phyloP scores from a whole-genome alignment of 2,329 filamentous ascomycete species.

The Neocatenulostroma microsporum region DNA sequence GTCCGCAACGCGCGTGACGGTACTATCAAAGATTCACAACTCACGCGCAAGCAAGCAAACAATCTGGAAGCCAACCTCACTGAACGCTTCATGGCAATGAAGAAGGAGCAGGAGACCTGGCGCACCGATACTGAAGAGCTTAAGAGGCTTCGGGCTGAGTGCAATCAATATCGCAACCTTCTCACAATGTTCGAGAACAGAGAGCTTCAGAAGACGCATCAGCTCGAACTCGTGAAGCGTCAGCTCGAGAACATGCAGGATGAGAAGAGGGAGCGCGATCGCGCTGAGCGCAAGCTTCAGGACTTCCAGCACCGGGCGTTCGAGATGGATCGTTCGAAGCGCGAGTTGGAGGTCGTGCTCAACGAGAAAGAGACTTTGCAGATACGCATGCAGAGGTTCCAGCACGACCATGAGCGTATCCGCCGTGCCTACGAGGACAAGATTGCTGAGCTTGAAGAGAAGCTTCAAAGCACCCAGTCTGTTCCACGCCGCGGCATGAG shows the following conservation, averaged over 20 bases:
- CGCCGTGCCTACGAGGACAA: constrained; percentile 43
- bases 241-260: constrained; percentile 54
- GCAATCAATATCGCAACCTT: constrained; percentile 53
- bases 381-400: constrained; percentile 49
- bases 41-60: constrained; percentile 57
- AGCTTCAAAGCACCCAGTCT: constrained; percentile 13
- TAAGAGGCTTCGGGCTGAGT: constrained; percentile 47
- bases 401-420: constrained; percentile 43
- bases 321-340: constrained; percentile 51
- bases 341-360: constrained; percentile 52
- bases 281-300: constrained; percentile 54
- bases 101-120: constrained; percentile 29
- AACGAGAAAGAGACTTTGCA: constrained; percentile 52
- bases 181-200: constrained; percentile 63
- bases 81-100: constrained; percentile 25
- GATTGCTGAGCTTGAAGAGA: constrained; percentile 39
- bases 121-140: constrained; percentile 54
- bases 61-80: constrained; percentile 56
- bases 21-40: constrained; percentile 26
- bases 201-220: constrained; percentile 57
- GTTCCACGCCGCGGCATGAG: neutral
- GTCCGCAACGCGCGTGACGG: constrained; percentile 26
- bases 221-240: constrained; percentile 55
- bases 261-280: constrained; percentile 52
- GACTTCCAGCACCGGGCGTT: constrained; percentile 58